phyloP scores from a whole-genome alignment of 1,284 basidiomycete species.

The Trichosporon inkin region DNA sequence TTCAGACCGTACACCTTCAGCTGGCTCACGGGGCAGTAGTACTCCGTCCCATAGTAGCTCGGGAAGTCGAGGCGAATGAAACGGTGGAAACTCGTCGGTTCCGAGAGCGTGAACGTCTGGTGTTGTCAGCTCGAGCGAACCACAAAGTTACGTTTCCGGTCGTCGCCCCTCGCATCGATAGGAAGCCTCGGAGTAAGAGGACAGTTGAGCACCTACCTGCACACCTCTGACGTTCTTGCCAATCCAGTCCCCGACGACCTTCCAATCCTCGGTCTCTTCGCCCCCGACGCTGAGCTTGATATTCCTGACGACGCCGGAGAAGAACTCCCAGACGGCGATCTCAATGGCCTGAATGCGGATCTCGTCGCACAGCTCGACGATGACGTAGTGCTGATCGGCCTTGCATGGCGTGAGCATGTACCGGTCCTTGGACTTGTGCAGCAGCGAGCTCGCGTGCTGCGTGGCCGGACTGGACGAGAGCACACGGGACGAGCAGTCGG shows the following conservation, averaged over 20 bases:
- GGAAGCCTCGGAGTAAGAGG: neutral
- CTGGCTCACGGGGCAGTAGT: slow-evolving; percentile 90
- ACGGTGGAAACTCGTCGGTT: slow-evolving; percentile 78
- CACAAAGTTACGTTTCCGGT: neutral
- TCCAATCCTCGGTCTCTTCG: slow-evolving; percentile 53
- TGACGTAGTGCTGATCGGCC: slow-evolving; percentile 69
- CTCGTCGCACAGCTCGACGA: slow-evolving; percentile 96
- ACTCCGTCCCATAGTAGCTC: slow-evolving; percentile 90
- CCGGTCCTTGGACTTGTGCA: slow-evolving; percentile 84
- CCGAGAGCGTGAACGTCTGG: slow-evolving; percentile 61
- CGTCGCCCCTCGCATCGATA: slow-evolving; percentile 11
- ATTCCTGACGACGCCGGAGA: slow-evolving; percentile 92
- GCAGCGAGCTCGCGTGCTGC: slow-evolving; percentile 76
- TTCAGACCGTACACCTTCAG: slow-evolving; percentile 93
- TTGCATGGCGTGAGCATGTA: slow-evolving; percentile 97
- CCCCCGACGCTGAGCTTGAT: slow-evolving; percentile 82
- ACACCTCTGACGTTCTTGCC: slow-evolving; percentile 89
- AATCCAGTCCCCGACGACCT: slow-evolving; percentile 63
- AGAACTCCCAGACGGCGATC: slow-evolving; percentile 96
- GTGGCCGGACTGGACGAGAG: slow-evolving; percentile 76
- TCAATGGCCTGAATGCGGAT: slow-evolving; percentile 94
- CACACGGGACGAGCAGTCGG: slow-evolving; percentile 89
- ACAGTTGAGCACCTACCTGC: slow-evolving; percentile 61
- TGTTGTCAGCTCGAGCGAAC: neutral
- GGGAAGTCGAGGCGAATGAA: slow-evolving; percentile 93